These are phyloP conservation scores for Simplicillium aogashimaense DNA, from an alignment of 2,329 filamentous ascomycete genomes.

Conservation along the genomic window DNA sequence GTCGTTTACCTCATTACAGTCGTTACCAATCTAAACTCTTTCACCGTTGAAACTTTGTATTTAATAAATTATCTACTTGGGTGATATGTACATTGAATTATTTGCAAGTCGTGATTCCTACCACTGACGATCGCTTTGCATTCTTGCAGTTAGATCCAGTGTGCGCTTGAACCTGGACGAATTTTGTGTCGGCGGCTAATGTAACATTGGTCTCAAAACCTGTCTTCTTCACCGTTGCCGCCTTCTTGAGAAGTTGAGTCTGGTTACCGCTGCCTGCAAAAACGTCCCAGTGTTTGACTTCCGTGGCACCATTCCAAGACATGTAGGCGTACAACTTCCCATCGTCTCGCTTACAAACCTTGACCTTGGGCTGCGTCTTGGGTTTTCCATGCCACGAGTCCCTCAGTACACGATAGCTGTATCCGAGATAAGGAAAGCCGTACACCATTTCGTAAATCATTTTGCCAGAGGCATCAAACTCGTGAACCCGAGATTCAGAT, in stretches of 20 bases:
- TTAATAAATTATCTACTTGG: too few relatives aligned
- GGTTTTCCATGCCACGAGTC: not conserved
- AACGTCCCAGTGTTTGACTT: not conserved
- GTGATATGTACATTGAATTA: too few relatives aligned
- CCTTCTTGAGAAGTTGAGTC: not conserved
- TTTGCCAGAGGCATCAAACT: not conserved
- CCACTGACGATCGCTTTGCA: too few relatives aligned
- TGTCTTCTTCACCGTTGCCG: not conserved
- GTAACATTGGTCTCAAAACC: not conserved
- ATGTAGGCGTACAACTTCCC: not conserved
- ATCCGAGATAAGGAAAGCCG: not conserved
- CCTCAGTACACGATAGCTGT: not conserved
- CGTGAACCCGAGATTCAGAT: not conserved
- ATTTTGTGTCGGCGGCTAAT: not conserved
- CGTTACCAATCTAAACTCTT: too few relatives aligned
- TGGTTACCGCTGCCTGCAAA: not conserved
- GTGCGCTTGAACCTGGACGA: not conserved
- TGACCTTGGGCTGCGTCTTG: not conserved
- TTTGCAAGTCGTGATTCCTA: too few relatives aligned
- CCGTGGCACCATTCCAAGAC: not conserved
- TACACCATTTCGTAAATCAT: not conserved
- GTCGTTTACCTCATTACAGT: too few relatives aligned
- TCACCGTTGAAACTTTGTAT: too few relatives aligned
- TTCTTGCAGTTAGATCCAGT: too few relatives aligned
- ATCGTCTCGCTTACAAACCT: not conserved